A percentile compares a stretch with the other conserved stretches of the same genome.
phyloP scores from a whole-genome alignment of 2,329 filamentous ascomycete species.

The Colletotrichum sp. region DNA sequence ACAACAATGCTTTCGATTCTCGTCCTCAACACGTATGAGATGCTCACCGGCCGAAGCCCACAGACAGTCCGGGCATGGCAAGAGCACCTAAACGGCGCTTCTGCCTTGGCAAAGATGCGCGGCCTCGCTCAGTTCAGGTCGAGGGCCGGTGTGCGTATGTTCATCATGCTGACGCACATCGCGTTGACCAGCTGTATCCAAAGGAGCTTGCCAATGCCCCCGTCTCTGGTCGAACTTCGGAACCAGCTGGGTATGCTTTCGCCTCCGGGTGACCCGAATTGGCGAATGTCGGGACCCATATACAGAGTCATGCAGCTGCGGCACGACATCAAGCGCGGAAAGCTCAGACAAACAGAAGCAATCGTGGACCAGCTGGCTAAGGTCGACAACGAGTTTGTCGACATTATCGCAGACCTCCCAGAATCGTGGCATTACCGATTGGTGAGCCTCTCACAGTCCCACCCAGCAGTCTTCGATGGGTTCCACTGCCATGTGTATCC shows the following conservation, averaged over 20 bases:
- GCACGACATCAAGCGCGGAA: constrained; percentile 47
- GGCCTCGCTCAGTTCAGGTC: constrained; percentile 52
- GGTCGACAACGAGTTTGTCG: constrained; percentile 48
- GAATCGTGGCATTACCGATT: constrained; percentile 46
- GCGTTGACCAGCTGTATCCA: constrained; percentile 59
- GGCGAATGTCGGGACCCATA: constrained; percentile 47
- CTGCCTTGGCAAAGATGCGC: constrained; percentile 53
- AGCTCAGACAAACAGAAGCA: constrained; percentile 37
- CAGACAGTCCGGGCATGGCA: constrained; percentile 57
- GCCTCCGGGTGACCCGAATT: constrained; percentile 42
- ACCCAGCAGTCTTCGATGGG: constrained; percentile 44
- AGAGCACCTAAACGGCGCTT: constrained; percentile 58
- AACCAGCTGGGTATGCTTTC: constrained; percentile 42
- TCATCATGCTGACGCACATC: constrained; percentile 57
- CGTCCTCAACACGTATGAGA: constrained; percentile 60
- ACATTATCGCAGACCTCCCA: constrained; percentile 42
- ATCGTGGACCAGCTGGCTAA: constrained; percentile 40
- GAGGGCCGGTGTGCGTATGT: constrained; percentile 53
- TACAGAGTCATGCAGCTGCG: constrained; percentile 51
- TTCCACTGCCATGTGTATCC: constrained; percentile 50
- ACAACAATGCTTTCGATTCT: constrained; percentile 59
- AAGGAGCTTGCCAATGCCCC: constrained; percentile 51
- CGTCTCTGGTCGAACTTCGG: constrained; percentile 51
- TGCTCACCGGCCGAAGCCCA: constrained; percentile 50
- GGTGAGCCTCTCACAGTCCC: constrained; percentile 40